These are phyloP conservation scores for Tuber calosporum DNA, from an alignment of 495 filamentous ascomycete genomes.

Conservation along the genomic window DNA sequence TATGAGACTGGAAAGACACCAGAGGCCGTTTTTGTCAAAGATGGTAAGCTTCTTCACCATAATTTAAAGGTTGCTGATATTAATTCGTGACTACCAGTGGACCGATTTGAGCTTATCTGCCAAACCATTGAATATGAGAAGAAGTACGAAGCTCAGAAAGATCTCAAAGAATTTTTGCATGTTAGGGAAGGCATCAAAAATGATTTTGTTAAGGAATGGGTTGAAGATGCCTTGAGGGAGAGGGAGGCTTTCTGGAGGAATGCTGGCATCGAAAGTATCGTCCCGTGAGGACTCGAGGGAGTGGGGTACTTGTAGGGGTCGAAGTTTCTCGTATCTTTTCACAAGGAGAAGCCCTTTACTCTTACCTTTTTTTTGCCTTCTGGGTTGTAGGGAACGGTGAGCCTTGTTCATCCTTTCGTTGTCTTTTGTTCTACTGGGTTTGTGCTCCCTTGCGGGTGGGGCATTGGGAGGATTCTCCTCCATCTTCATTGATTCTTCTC, in stretches of 20 bases:
- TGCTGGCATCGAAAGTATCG: constrained; percentile 17
- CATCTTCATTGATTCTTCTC: not conserved
- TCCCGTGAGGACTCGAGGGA: not conserved
- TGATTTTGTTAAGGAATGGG: constrained; percentile 74
- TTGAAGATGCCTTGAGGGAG: constrained; percentile 65
- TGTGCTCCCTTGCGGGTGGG: not conserved
- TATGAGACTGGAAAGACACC: constrained; percentile 80
- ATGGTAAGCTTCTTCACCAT: constrained; percentile 43
- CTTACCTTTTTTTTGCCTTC: not conserved
- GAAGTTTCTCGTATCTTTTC: not conserved
- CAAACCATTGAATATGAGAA: constrained; percentile 98
- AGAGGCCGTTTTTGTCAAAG: constrained; percentile 85
- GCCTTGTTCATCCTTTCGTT: constrained; percentile 9
- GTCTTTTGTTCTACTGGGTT: not conserved
- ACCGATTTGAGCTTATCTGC: constrained; percentile 87
- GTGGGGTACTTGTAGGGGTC: not conserved
- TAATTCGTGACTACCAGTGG: constrained; percentile 47
- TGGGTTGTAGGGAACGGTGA: not conserved
- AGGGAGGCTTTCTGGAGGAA: constrained; percentile 64
- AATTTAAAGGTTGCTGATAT: not conserved
- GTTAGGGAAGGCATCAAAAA: constrained; percentile 66
- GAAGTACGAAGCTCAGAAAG: constrained; percentile 53
- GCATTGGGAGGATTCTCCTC: not conserved
- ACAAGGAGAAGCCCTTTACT: not conserved
- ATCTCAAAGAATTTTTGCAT: constrained; percentile 75